Evolutionary conservation across 495 filamentous ascomycete genomes (phyloP).

Genomic region (Podospora sp.): DNA sequence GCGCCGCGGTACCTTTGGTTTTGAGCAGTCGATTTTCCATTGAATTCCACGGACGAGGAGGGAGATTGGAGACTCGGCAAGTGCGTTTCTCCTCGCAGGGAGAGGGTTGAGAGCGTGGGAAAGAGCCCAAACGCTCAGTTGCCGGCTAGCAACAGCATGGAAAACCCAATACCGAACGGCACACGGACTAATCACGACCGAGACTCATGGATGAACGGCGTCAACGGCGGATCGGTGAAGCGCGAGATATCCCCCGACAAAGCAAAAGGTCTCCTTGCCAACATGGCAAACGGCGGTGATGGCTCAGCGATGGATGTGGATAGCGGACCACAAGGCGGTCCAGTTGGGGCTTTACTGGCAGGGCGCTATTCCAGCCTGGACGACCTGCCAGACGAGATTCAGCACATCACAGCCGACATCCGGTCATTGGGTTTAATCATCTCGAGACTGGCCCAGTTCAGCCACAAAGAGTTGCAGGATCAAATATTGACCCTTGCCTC

Average conservation of each 20-base stretch:
- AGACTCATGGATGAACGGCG: slow-evolving; percentile 45
- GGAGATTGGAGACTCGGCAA: not conserved
- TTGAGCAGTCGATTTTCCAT: not conserved
- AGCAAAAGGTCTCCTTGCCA: slow-evolving; percentile 26
- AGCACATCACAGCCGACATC: slow-evolving; percentile 76
- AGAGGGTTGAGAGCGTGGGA: slow-evolving; percentile 10
- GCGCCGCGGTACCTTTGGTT: not conserved
- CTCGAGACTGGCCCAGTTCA: slow-evolving; percentile 76
- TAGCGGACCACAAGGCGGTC: slow-evolving; percentile 16
- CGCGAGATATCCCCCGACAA: slow-evolving; percentile 28
- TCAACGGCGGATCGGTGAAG: slow-evolving; percentile 37
- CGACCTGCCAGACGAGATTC: slow-evolving; percentile 71
- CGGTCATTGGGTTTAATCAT: slow-evolving; percentile 70
- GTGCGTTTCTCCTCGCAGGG: not conserved
- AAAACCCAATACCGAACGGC: slow-evolving; percentile 49
- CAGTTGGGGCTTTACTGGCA: slow-evolving; percentile 15
- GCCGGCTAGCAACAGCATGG: slow-evolving; percentile 55
- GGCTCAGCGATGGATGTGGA: slow-evolving; percentile 29
- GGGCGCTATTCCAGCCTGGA: slow-evolving; percentile 40
- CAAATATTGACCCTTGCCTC: slow-evolving; percentile 70
- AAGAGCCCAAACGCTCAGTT: slow-evolving; percentile 33
- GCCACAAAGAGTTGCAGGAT: slow-evolving; percentile 73
- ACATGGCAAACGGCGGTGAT: slow-evolving; percentile 34
- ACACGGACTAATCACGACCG: slow-evolving; percentile 54
- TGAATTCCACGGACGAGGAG: not conserved